Base-by-base conservation (phyloP, 306 rosid species). In the Lathyrus tuberosus region DNA sequence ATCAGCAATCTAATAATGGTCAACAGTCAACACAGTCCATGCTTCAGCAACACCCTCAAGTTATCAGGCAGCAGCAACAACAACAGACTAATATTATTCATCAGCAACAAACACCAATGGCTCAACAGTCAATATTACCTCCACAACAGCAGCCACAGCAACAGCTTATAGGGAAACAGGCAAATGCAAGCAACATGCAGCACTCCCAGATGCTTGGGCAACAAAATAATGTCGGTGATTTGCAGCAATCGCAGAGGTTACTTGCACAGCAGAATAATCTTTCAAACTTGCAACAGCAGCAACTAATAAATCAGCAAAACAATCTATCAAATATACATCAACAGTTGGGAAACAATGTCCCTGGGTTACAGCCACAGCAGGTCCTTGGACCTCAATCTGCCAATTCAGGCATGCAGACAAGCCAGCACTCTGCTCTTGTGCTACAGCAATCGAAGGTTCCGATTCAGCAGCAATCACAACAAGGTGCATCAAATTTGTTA, bases 11-110 rank as follows among this genome's bases (percentile, higher is more conserved):
- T 72, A 78, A 80, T 72, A 82, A 77, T 77, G 82, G 83, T 80
- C 99, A 84, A 63, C 96, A 91, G 63, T 46, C 92, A 67, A 56
- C 91, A 63, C 93, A 86, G 52, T 47, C 95, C 74, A 84, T 91
- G 83, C 89, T 95, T 78, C 99, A 87, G 76, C 99, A 89, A 72
- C 91, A 88, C 86, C 70, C 88, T 17, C 99, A 91, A 76, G 89
- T 86, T 82, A 86, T 89, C n/a, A 82, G 99, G 84, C 96, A 84
- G 87, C 95, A 79, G 81, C 97, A 81, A 37, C 96, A 84, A 63
- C 97, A 87, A 73, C 96, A 18, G 72, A 76, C 89, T 63, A 81
- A 95, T 14, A 77, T 91, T 73, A 83, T 59, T 86, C 86, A 82
- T 63, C 84, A 87, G 70, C 97, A 86, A 73, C 96, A 84, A 78